phyloP scores from a whole-genome alignment of 1,284 basidiomycete genomes.

The Tetrapyrgos nigripes region DNA sequence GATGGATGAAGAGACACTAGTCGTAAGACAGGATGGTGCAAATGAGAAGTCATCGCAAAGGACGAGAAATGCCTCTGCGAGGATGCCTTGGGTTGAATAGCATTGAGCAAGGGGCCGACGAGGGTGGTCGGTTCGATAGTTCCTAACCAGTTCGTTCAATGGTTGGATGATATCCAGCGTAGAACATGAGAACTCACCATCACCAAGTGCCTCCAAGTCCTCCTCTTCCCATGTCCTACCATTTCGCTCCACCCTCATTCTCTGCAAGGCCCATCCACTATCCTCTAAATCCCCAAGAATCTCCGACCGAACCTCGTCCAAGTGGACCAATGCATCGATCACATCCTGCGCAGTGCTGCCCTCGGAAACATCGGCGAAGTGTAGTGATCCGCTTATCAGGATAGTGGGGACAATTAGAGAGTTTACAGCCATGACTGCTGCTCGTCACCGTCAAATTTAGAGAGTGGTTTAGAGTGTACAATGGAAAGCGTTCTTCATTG shows the following conservation, averaged over 20 bases:
- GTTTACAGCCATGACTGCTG: constrained; percentile 33
- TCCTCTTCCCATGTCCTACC: constrained; percentile 75
- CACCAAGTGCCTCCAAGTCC: constrained; percentile 65
- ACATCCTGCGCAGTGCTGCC: constrained; percentile 65
- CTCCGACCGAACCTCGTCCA: constrained; percentile 57
- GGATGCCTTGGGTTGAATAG: constrained; percentile 40
- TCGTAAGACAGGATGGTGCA: constrained; percentile 71
- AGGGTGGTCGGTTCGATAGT: constrained; percentile 51
- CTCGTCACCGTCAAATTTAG: neutral
- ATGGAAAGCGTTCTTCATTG: no score
- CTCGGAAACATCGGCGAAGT: constrained; percentile 63
- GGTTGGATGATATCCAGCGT: constrained; percentile 3
- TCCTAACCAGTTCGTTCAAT: constrained; percentile 45
- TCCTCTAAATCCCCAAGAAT: constrained; percentile 63
- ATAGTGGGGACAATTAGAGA: constrained; percentile 64
- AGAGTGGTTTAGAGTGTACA: no score
- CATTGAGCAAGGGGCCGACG: constrained; percentile 60
- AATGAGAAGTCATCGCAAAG: constrained; percentile 74
- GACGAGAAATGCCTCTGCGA: constrained; percentile 68
- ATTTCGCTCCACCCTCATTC: constrained; percentile 58
- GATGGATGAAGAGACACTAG: constrained; percentile 74
- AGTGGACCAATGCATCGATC: constrained; percentile 52
- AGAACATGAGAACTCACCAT: constrained; percentile 52
- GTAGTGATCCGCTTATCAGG: constrained; percentile 61
- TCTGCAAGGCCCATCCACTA: constrained; percentile 71